These are phyloP conservation scores for Eucalyptus marginata DNA, from an alignment of 345 rosid genomes.

Conservation along the genomic window DNA sequence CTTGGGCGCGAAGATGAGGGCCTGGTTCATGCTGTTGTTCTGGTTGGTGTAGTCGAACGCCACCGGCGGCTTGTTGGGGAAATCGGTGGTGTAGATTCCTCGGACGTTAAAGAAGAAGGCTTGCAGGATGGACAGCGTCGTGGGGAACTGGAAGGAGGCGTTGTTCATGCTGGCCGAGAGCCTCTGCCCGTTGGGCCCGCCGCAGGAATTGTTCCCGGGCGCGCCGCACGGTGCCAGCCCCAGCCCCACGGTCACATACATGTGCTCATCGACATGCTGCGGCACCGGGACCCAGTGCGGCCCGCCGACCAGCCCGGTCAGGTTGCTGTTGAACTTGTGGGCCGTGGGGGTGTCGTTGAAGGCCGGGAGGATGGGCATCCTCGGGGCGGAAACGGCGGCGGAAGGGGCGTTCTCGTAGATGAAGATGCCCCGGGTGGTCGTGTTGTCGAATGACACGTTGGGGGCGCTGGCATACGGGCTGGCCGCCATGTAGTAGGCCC, in stretches of 20 bases:
- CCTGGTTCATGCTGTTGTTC: conserved; percentile 5
- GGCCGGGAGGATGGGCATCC: conserved; percentile 62
- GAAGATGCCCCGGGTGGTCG: conserved; percentile 65
- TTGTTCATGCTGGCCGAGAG: conserved; percentile 80
- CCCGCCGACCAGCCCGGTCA: conserved; percentile 23
- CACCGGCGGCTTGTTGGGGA: conserved; percentile 57
- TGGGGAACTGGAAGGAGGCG: conserved; percentile 45
- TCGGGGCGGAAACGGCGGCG: neutral
- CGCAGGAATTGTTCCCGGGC: conserved; percentile 27
- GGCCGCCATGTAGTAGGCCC: conserved; percentile 81
- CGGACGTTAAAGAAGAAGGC: conserved; percentile 38
- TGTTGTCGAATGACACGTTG: conserved; percentile 22
- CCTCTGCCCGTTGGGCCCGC: conserved; percentile 14
- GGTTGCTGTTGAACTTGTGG: conserved; percentile 40
- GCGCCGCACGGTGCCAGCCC: conserved; percentile 27
- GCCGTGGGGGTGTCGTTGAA: conserved; percentile 74
- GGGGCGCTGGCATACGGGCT: conserved; percentile 49
- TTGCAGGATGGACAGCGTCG: conserved; percentile 40
- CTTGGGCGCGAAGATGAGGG: conserved; percentile 40
- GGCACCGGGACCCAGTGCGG: conserved; percentile 73
- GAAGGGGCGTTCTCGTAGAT: conserved; percentile 20
- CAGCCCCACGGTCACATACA: conserved; percentile 62
- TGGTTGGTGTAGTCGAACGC: conserved; percentile 55
- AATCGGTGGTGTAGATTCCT: conserved; percentile 60
- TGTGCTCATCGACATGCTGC: conserved; percentile 38